These are phyloP conservation scores for Auricularia sp. DNA, from an alignment of 768 basidiomycete genomes.

Conservation along the genomic window DNA sequence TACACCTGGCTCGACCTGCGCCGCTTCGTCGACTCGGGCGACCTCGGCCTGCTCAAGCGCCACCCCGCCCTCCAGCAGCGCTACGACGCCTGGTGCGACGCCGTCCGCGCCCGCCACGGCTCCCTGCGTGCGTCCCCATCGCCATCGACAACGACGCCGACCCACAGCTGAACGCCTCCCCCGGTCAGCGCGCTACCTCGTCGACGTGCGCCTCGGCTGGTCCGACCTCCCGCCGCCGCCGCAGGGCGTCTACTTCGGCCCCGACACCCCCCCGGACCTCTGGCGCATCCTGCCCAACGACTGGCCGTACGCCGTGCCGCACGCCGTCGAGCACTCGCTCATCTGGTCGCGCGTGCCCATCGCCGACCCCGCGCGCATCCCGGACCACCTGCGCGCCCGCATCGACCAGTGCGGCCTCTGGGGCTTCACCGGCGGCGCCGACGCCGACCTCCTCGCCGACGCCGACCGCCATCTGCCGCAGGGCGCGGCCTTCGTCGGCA, in stretches of 20 bases:
- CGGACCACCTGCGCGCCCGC: constrained; percentile 27
- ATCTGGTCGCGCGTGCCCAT: constrained; percentile 73
- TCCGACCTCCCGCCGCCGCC: constrained; percentile 22
- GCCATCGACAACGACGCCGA: constrained; percentile 12
- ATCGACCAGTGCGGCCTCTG: constrained; percentile 53
- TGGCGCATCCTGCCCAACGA: constrained; percentile 72
- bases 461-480: constrained; percentile 50
- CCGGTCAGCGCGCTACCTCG: constrained; percentile 55
- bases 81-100: constrained; percentile 50
- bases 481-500: constrained; percentile 48
- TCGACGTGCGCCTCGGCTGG: constrained; percentile 64
- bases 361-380: constrained; percentile 44
- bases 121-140: constrained; percentile 41
- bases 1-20: constrained; percentile 72
- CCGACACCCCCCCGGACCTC: constrained; percentile 44
- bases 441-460: constrained; percentile 28
- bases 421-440: constrained; percentile 60
- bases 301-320: constrained; percentile 83
- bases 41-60: constrained; percentile 71
- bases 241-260: constrained; percentile 45
- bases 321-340: constrained; percentile 61
- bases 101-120: constrained; percentile 50
- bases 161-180: neutral
- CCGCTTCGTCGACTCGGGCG: constrained; percentile 70
- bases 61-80: constrained; percentile 57